Evolutionary conservation across 495 filamentous ascomycete genomes (phyloP), one percentile per base, ranked within the genome.

Genomic region (Baudoinia panamericana): DNA sequence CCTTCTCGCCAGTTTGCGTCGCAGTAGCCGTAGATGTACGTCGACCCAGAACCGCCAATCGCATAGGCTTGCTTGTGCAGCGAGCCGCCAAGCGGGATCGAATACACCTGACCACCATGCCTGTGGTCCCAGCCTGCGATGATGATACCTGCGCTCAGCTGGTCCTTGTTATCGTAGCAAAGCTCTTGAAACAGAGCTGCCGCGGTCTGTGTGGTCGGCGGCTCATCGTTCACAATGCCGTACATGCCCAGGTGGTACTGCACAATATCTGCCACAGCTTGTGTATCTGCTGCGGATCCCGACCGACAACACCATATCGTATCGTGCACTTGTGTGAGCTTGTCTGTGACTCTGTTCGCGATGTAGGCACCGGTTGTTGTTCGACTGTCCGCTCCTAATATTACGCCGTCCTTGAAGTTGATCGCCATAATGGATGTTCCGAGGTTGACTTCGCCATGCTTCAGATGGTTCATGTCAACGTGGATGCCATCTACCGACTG

Each of bases 241-340:
- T 92, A 94, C 71, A 93, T 76, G 60, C 84, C 84, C 32, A 97
- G 72, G 58, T 97, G 79, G 62, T 94, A 95, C 54, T 88, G 82
- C 30, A 96, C 90, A 48, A 97, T 94, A 57, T 97, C 90, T 35
- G 90, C 92, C 30, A 97, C 80, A 17, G 90, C 92, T 64, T 97
- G 90, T 40, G 90, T 97, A 60, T 97, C 90, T 52, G 90, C 90
- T 16, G 90, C 90, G 9, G 90, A 96, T 21, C 90, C 90, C 37
- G 92, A 95, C 50, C 79, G 80, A 66, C 90, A 97, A 71, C 90
- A 97, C 90, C 90, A 97, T 61, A 97, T 95, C 34, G 88, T 96
- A 63, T 96, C 90, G 63, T 93, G 82, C 29, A 97, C 87, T 64
- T 87, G 84, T 49, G 92, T 97, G 57, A 97, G 77, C 71, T 97